These are phyloP conservation scores for Penicillium riverlandense DNA, from an alignment of 495 filamentous ascomycete genomes.

Conservation along the genomic window DNA sequence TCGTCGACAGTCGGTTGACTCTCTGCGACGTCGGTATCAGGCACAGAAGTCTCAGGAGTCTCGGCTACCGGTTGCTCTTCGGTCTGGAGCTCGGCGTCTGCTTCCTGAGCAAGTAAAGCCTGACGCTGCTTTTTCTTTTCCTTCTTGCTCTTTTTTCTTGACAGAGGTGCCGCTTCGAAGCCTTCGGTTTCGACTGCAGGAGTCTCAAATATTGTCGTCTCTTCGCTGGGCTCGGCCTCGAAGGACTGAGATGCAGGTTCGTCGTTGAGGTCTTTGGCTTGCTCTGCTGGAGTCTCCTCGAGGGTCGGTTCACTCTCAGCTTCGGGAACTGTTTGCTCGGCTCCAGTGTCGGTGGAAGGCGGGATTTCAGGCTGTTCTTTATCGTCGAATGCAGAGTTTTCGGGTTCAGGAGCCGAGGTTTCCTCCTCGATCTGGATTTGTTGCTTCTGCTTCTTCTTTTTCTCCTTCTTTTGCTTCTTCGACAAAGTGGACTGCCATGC, in stretches of 20 bases:
- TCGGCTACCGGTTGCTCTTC: constrained; percentile 1
- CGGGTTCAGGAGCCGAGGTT: neutral
- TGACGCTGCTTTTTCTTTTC: constrained; percentile 24
- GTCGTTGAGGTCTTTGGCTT: neutral
- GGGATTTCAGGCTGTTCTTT: no score
- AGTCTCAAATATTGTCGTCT: constrained; percentile 1
- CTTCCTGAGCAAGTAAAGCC: constrained; percentile 6
- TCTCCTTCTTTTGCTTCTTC: constrained; percentile 18
- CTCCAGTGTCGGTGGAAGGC: neutral
- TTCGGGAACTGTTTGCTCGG: neutral
- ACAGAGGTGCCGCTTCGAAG: constrained; percentile 5
- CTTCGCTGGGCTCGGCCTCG: constrained; percentile 5
- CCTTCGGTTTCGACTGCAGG: constrained; percentile 2
- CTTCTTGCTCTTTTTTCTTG: constrained; percentile 25
- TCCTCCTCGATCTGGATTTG: constrained; percentile 4
- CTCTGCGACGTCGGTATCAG: neutral
- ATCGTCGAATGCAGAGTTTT: neutral
- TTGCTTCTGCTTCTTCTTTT: constrained; percentile 15
- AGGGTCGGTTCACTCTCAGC: neutral
- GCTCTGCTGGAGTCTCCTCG: constrained; percentile 1
- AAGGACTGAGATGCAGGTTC: neutral
- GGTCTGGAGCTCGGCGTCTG: neutral
- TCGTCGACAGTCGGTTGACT: neutral
- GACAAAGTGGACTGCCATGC: neutral
- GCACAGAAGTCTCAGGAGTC: neutral